Base-by-base conservation (phyloP, 2,329 filamentous ascomycete species). In the Cladophialophora bantiana region DNA sequence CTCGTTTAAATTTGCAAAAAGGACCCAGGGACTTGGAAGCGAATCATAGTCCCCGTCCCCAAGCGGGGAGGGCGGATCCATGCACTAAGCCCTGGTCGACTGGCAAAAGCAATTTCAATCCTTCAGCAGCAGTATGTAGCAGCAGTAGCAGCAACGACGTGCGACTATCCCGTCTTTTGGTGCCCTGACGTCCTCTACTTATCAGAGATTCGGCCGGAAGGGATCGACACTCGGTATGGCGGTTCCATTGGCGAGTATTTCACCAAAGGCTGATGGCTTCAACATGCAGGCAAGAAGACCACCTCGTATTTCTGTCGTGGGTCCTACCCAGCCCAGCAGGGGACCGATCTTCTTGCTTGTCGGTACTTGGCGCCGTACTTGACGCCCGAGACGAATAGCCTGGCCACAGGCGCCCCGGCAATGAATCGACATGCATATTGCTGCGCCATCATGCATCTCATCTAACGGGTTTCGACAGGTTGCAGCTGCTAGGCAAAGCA, bases 11-110 rank as follows among this genome's bases (percentile, higher is more conserved):
- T 15, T 42, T 42, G 12, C 2, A 9, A 20, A 12, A 9, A n/a
- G 18, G 45, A 10, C 45, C 45, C 45, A 50, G n/a, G 26, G 45
- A 26, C 45, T 50, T 26, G 45, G 45, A 26, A 50, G 45, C 45
- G 45, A 50, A 50, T 50, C 18, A 50, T 3, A 10, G 26, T 26
- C 45, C 18, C 45, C 45, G 18, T 26, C 45, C 45, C 45, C 45
- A 20, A 26, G n/a, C 3, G 20, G 18, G 18, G 45, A 50, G 26
- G 45, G 10, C 4, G 10, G 26, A 26, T 26, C 2, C 26, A 26
- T 26, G 26, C 26, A 26, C 3, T 26, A 26, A 26, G 2, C 26
- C 26, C 26, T 26, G 26, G 26, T 26, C 26, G 26, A 26, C 26
- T 26, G 26, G 26, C 26, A 26, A 26, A 26, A 26, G 26, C 26